phyloP scores from a whole-genome alignment of 2,329 filamentous ascomycete genomes.

The Colletotrichum shisoi region DNA sequence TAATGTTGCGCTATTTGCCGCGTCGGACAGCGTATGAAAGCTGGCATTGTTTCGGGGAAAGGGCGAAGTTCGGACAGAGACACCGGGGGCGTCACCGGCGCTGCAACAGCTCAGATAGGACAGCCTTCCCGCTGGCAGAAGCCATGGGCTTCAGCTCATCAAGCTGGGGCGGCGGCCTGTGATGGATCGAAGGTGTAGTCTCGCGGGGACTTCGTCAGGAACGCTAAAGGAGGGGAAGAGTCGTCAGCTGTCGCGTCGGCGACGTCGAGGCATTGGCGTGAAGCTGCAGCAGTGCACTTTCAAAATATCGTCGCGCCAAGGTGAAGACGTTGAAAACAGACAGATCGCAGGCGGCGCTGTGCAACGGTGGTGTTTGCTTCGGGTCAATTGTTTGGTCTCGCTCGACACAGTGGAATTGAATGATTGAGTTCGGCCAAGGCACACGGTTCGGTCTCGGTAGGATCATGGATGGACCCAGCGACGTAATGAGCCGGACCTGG shows the following conservation, averaged over 20 bases:
- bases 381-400: background rate
- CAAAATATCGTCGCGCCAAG: background rate
- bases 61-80: slow-evolving; percentile 10
- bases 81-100: slow-evolving; percentile 29
- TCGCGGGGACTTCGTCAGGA: slow-evolving; percentile 13
- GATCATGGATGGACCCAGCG: slow-evolving; percentile 35
- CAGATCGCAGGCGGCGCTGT: background rate
- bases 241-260: slow-evolving; percentile 29
- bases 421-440: slow-evolving; percentile 29
- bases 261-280: slow-evolving; percentile 37
- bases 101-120: slow-evolving; percentile 35
- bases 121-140: slow-evolving; percentile 30
- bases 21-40: slow-evolving; percentile 24
- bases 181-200: background rate
- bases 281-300: slow-evolving; percentile 21
- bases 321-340: background rate
- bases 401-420: slow-evolving; percentile 9
- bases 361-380: slow-evolving; percentile 11
- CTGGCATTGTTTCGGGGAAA: slow-evolving; percentile 30
- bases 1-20: slow-evolving; percentile 30
- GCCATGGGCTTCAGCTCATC: slow-evolving; percentile 33
- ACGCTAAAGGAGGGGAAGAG: slow-evolving; percentile 20
- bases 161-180: slow-evolving; percentile 9
- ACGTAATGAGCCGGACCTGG: slow-evolving; percentile 34
- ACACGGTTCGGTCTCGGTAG: slow-evolving; percentile 26